A percentile compares a stretch with the other conserved stretches of the same genome.
Conservation (phyloP, 306 rosid genomes). For the Cucurbita ficifolia region DNA sequence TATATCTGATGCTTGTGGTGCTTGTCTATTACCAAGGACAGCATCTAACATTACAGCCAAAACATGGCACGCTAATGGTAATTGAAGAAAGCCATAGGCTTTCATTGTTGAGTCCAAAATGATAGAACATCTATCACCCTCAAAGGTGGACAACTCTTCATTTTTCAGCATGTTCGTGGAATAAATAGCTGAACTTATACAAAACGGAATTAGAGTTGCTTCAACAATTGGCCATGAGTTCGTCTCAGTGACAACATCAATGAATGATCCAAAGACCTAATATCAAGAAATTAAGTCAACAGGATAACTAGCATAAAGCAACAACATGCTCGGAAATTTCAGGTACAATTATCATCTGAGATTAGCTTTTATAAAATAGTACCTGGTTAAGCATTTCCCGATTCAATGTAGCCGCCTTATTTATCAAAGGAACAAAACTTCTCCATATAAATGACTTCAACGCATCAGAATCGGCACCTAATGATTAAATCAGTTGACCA, state of each 20-base stretch:
- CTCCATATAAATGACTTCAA: slow-evolving; percentile 36
- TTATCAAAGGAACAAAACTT: slow-evolving; percentile 62
- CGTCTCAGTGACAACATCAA: slow-evolving; percentile 40
- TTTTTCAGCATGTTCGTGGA: slow-evolving; percentile 39
- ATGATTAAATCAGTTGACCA: slow-evolving; percentile 5
- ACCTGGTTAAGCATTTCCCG: slow-evolving; percentile 62
- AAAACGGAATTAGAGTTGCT: slow-evolving; percentile 42
- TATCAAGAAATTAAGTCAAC: slow-evolving; percentile 15
- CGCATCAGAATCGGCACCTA: slow-evolving; percentile 33
- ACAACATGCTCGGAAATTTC: background rate
- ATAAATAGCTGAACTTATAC: slow-evolving; percentile 40
- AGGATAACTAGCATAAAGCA: slow-evolving; percentile 3
- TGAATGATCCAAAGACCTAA: slow-evolving; percentile 48
- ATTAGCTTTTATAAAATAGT: slow-evolving; percentile 1
- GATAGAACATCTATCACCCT: slow-evolving; percentile 15
- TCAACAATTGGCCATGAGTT: slow-evolving; percentile 43
- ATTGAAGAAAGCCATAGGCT: slow-evolving; percentile 20
- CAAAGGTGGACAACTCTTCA: slow-evolving; percentile 24
- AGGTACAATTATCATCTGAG: slow-evolving; percentile 6
- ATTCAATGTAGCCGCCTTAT: slow-evolving; percentile 23
- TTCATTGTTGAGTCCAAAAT: slow-evolving; percentile 11
- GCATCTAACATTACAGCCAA: slow-evolving; percentile 50
- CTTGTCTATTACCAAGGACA: slow-evolving; percentile 26
- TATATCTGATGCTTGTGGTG: slow-evolving; percentile 12
- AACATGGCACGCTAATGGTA: slow-evolving; percentile 52